A percentile compares a stretch with the other conserved stretches of the same genome.
Evolutionary conservation across 1,139 yeast species (phyloP).

Genomic region (Suhomyces yuchorum): DNA sequence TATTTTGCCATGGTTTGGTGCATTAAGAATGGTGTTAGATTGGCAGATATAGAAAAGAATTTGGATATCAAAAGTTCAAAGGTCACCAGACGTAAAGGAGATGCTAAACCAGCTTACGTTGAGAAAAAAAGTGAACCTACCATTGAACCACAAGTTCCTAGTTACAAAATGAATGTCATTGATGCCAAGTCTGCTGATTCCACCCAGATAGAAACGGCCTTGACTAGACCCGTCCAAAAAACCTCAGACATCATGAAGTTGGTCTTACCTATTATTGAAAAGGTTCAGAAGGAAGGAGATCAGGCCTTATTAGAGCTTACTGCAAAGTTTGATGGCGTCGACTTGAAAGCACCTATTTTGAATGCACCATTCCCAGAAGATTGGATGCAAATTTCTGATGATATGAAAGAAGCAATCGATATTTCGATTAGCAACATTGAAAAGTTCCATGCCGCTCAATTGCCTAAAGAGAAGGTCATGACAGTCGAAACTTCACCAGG

Average conservation of each 20-base stretch:
- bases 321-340: constrained; percentile 85
- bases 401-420: constrained; percentile 83
- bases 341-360: constrained; percentile 68
- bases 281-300: constrained; percentile 79
- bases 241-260: constrained; percentile 89
- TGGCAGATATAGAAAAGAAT: constrained; percentile 81
- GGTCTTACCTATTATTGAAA: constrained; percentile 84
- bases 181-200: constrained; percentile 45
- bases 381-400: constrained; percentile 73
- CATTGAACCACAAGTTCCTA: constrained; percentile 21
- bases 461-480: constrained; percentile 65
- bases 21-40: constrained; percentile 74
- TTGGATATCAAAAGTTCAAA: constrained; percentile 81
- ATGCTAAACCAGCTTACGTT: constrained; percentile 81
- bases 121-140: constrained; percentile 20
- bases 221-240: constrained; percentile 88
- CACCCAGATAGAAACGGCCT: constrained; percentile 54
- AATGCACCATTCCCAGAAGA: constrained; percentile 84
- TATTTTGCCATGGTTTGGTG: constrained; percentile 91
- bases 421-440: constrained; percentile 84
- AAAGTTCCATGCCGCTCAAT: constrained; percentile 92
- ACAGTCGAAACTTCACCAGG: constrained; percentile 95
- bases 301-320: constrained; percentile 83
- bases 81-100: constrained; percentile 92
- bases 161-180: constrained; percentile 64